Evolutionary conservation across 2,329 filamentous ascomycete species (phyloP).

Genomic region (Penicillium sp.): DNA sequence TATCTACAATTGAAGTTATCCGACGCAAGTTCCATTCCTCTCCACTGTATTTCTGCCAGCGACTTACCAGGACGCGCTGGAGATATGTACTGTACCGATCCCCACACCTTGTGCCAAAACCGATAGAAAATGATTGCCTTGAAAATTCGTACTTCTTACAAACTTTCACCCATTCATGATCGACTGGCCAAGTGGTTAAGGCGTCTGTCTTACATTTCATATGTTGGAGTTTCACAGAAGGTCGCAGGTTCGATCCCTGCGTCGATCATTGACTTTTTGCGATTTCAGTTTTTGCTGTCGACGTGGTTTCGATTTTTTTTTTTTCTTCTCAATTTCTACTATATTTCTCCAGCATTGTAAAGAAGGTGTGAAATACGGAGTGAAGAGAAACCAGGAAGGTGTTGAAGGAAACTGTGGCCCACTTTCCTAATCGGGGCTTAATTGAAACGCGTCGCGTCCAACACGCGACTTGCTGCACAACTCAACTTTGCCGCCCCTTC

Average conservation of each 20-base stretch:
- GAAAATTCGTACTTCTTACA: neutral
- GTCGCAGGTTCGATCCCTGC: constrained; percentile 8
- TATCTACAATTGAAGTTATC: too few relatives aligned
- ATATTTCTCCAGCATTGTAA: too few relatives aligned
- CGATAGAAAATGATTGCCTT: too few relatives aligned
- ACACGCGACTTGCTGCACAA: constrained; percentile 12
- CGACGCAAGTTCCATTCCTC: too few relatives aligned
- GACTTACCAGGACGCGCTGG: too few relatives aligned
- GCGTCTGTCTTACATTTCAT: constrained; percentile 11
- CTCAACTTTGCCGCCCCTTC: constrained; percentile 14
- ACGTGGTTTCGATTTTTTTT: neutral
- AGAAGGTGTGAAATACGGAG: too few relatives aligned
- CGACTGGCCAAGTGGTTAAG: constrained; percentile 13
- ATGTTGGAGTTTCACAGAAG: constrained; percentile 9
- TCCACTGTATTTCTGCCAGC: too few relatives aligned
- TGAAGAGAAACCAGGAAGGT: neutral
- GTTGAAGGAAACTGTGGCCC: neutral
- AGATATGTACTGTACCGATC: too few relatives aligned
- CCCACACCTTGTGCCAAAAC: too few relatives aligned
- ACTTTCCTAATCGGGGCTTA: constrained; percentile 33
- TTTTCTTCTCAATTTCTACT: too few relatives aligned
- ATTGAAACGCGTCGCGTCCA: constrained; percentile 35
- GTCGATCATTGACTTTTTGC: constrained; percentile 6
- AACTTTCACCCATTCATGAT: neutral
- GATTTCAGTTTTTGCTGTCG: neutral